Base-by-base conservation (phyloP, 768 basidiomycete species). In the Terana coerulea region DNA sequence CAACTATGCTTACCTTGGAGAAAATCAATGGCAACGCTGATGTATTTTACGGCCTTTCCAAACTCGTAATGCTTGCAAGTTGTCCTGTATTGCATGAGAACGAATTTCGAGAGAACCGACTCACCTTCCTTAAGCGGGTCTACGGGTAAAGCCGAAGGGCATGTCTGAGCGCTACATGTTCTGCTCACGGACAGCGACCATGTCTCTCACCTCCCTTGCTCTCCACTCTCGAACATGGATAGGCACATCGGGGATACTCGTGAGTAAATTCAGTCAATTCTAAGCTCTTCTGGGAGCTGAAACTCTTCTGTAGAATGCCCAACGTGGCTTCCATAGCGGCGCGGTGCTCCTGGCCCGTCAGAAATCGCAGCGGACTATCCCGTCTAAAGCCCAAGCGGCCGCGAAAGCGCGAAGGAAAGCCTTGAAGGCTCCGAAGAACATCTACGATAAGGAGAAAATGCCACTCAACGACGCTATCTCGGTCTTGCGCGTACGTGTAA, bases 361-460 rank as follows among this genome's bases (percentile, higher is more conserved):
- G 49, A 72, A 76, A 49, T 79, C 79, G 60, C 64, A 78, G 62
- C 75, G 80, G 40, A 75, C 78, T 2, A 65, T 75, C n/a, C 81
- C 79, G 14, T 83, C 83, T 12, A 91, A 90, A 69, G 84, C 84
- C 61, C 80, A 84, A 19, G 72, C 80, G 26, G 85, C 83, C 26
- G 80, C 86, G 26, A 80, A 85, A 61, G 74, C 76, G 15, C 78
- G 76, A 55, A 77, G 80, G 67, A 80, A 76, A 56, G 81, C 80
- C 9, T 73, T 75, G 31, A 73, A 79, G 50, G 74, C 75, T 14
- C 71, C 69, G 24, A 81, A 78, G 64, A 73, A 73, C 49, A 73
- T 83, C 11, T 84, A 83, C 52, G 79, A 81, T 54, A 65, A 72
- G 11, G 84, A 89, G 62, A 86, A 82, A 63, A 78, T 91, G 68